Percentiles rank a stretch among this genome's conserved stretches.
Evolutionary conservation across 345 rosid genomes (phyloP).

Genomic region (Luvunga scandens): DNA sequence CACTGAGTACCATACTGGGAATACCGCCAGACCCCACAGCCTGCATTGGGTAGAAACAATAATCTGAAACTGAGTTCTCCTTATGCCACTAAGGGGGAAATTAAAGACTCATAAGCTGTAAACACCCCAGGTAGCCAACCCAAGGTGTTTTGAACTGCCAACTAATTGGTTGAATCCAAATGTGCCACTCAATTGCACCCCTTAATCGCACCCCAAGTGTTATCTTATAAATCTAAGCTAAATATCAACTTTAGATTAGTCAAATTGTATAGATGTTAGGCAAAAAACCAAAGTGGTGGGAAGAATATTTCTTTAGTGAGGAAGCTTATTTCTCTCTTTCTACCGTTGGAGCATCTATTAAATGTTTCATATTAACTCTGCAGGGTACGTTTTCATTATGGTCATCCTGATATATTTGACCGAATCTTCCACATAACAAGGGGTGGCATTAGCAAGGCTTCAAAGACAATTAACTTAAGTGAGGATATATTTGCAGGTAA

Average conservation of each 20-base stretch:
- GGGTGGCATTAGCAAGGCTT: slow-evolving; percentile 98
- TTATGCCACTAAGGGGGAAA: too few relatives aligned
- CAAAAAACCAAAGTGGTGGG: background rate
- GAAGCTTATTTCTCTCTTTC: background rate
- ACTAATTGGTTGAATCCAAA: background rate
- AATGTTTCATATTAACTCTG: slow-evolving; percentile 14
- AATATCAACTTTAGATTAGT: background rate
- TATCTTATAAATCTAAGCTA: background rate
- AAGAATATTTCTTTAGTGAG: background rate
- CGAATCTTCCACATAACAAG: slow-evolving; percentile 96
- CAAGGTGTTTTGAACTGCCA: background rate
- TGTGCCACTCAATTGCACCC: background rate
- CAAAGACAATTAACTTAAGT: slow-evolving; percentile 81
- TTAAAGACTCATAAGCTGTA: background rate
- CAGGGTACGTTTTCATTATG: slow-evolving; percentile 99
- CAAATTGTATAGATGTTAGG: background rate
- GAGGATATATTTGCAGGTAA: slow-evolving; percentile 98
- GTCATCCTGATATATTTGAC: slow-evolving; percentile 99
- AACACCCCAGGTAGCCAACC: background rate
- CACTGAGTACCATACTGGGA: too few relatives aligned
- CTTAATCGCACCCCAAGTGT: background rate
- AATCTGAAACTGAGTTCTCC: too few relatives aligned
- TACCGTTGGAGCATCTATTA: slow-evolving; percentile 15
- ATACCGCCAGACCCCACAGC: too few relatives aligned
- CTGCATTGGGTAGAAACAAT: too few relatives aligned